Percentiles rank a stretch among this genome's conserved stretches.
phyloP scores from a whole-genome alignment of 345 rosid genomes.

The Draba incana region DNA sequence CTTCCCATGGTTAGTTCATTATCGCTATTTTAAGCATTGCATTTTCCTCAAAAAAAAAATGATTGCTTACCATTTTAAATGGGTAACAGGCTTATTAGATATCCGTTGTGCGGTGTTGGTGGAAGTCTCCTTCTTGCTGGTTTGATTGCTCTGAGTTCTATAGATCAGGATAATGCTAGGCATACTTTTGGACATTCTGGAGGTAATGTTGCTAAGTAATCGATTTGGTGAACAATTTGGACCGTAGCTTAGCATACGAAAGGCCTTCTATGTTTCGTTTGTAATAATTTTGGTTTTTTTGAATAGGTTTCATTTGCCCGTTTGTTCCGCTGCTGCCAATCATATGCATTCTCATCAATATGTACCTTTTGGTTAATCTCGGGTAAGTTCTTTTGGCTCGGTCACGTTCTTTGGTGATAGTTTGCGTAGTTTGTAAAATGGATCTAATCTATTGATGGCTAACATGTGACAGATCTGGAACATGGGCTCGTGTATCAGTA shows the following conservation, averaged over 20 bases:
- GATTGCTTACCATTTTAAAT: neutral
- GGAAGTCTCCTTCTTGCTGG: slow-evolving; percentile 74
- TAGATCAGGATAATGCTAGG: slow-evolving; percentile 88
- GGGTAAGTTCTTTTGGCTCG: slow-evolving; percentile 60
- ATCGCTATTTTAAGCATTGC: neutral
- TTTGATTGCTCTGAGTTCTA: slow-evolving; percentile 63
- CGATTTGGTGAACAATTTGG: slow-evolving; percentile 10
- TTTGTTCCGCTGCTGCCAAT: slow-evolving; percentile 94
- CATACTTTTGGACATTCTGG: slow-evolving; percentile 92
- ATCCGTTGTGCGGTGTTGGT: slow-evolving; percentile 70
- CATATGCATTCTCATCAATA: slow-evolving; percentile 80
- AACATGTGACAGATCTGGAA: slow-evolving; percentile 47
- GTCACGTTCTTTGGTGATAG: neutral
- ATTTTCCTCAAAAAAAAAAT: too few relatives aligned
- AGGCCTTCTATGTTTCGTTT: neutral
- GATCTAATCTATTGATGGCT: neutral
- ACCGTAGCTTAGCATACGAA: neutral
- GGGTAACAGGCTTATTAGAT: slow-evolving; percentile 57
- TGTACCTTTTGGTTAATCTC: slow-evolving; percentile 82
- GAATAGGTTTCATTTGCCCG: slow-evolving; percentile 87
- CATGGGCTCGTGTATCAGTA: slow-evolving; percentile 79
- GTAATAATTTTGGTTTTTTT: too few relatives aligned
- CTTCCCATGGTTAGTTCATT: slow-evolving; percentile 69
- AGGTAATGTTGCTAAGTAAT: slow-evolving; percentile 50
- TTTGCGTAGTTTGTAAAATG: neutral